Percentiles rank a stretch among this genome's conserved stretches.
Conservation (phyloP, 2,329 filamentous ascomycete species). For the Epichloe uncinata region DNA sequence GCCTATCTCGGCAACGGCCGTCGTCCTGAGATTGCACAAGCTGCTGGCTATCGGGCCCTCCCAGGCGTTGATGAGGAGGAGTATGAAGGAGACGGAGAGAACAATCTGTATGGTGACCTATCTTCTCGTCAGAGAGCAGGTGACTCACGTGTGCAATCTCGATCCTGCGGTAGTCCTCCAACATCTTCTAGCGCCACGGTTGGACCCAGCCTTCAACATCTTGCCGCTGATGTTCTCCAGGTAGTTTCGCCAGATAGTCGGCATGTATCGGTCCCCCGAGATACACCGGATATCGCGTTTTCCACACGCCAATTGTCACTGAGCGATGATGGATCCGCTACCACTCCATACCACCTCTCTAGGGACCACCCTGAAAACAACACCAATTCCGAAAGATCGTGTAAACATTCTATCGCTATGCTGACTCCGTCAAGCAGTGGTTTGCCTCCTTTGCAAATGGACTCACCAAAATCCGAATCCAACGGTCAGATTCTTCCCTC, state of each 20-base stretch:
- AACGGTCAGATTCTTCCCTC: constrained; percentile 25
- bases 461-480: constrained; percentile 21
- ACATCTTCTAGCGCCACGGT: constrained; percentile 1
- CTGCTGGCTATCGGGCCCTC: constrained; percentile 41
- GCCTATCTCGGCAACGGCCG: constrained; percentile 49
- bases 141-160: not conserved
- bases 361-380: constrained; percentile 2
- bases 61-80: constrained; percentile 30
- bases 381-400: constrained; percentile 8
- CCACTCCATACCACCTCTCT: constrained; percentile 3
- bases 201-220: constrained; percentile 15
- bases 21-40: constrained; percentile 48
- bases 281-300: constrained; percentile 16
- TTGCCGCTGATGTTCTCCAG: constrained; percentile 21
- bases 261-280: constrained; percentile 8
- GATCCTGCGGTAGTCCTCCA: not conserved
- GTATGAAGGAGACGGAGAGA: constrained; percentile 13
- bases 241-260: constrained; percentile 11
- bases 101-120: constrained; percentile 14
- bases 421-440: constrained; percentile 16
- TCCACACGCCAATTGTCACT: constrained; percentile 21
- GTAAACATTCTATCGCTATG: constrained; percentile 13
- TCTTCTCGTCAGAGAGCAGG: not conserved
- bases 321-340: constrained; percentile 17
- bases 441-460: constrained; percentile 25